Percentiles rank a stretch among this genome's conserved stretches.
These are phyloP conservation scores for Amaranthus cruentus DNA, from an alignment of 148 eudicot species.

Conservation along the genomic window DNA sequence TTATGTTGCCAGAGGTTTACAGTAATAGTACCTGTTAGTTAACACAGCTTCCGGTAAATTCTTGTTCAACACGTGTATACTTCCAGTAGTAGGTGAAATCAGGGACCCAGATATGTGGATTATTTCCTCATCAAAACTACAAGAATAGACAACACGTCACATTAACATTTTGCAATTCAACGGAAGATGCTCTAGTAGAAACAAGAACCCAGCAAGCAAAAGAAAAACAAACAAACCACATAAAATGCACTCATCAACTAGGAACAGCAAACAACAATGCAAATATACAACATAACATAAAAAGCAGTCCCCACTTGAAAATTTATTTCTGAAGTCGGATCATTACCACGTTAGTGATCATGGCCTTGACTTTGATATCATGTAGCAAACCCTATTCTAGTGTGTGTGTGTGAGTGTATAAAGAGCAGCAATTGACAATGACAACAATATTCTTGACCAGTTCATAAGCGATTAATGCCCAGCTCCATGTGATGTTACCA, in stretches of 20 bases:
- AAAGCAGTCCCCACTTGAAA: not conserved
- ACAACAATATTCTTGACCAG: too few species aligned
- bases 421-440: too few species aligned
- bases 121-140: slow-evolving; percentile 83
- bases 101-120: slow-evolving; percentile 76
- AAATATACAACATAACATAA: not conserved
- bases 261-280: not conserved
- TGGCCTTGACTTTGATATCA: not conserved
- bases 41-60: slow-evolving; percentile 36
- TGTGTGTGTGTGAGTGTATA: not conserved
- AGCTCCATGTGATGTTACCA: too few species aligned
- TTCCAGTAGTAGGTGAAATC: slow-evolving; percentile 60
- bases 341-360: too few species aligned
- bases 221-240: not conserved
- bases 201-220: not conserved
- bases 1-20: not conserved
- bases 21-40: slow-evolving; percentile 43
- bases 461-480: too few species aligned
- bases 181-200: not conserved
- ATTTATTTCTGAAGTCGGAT: not conserved
- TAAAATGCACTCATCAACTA: not conserved
- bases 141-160: slow-evolving; percentile 8
- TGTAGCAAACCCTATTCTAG: not conserved
- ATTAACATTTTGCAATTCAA: not conserved
- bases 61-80: slow-evolving; percentile 49